phyloP scores from a whole-genome alignment of 2,329 filamentous ascomycete genomes.

The Penicillium olsonii region DNA sequence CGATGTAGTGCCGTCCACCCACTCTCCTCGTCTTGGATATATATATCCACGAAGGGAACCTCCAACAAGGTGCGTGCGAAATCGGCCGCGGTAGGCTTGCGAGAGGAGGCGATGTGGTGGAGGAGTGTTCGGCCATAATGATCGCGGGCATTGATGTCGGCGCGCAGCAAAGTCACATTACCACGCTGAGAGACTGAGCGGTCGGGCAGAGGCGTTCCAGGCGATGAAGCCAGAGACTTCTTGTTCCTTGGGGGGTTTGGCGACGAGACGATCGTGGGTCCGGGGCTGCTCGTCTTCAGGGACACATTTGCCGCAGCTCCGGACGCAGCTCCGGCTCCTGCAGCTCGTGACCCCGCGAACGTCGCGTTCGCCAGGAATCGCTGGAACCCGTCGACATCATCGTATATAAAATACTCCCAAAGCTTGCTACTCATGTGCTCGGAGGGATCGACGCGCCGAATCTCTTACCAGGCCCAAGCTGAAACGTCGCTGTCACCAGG shows the following conservation, averaged over 20 bases:
- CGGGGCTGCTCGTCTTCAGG: constrained; percentile 32
- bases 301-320: constrained; percentile 17
- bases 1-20: constrained; percentile 95
- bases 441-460: constrained; percentile 35
- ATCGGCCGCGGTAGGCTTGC: constrained; percentile 64
- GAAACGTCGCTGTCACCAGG: constrained; percentile 90
- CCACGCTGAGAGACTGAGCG: constrained; percentile 23
- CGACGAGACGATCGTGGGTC: constrained; percentile 32
- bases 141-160: constrained; percentile 84
- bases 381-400: constrained; percentile 95
- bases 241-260: constrained; percentile 51
- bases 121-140: constrained; percentile 78
- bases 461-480: constrained; percentile 57
- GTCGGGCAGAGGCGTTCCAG: constrained; percentile 50
- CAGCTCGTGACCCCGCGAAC: constrained; percentile 33
- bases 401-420: constrained; percentile 95
- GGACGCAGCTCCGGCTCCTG: constrained; percentile 26
- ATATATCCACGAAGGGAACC: constrained; percentile 80
- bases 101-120: constrained; percentile 79
- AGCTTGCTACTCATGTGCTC: constrained; percentile 91
- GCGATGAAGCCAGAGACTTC: constrained; percentile 47
- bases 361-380: constrained; percentile 75
- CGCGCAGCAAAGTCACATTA: constrained; percentile 50
- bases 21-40: constrained; percentile 83
- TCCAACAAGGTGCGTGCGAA: constrained; percentile 81